Evolutionary conservation across 495 filamentous ascomycete genomes (phyloP).

Genomic region (Hapsidospora chrysogenum): DNA sequence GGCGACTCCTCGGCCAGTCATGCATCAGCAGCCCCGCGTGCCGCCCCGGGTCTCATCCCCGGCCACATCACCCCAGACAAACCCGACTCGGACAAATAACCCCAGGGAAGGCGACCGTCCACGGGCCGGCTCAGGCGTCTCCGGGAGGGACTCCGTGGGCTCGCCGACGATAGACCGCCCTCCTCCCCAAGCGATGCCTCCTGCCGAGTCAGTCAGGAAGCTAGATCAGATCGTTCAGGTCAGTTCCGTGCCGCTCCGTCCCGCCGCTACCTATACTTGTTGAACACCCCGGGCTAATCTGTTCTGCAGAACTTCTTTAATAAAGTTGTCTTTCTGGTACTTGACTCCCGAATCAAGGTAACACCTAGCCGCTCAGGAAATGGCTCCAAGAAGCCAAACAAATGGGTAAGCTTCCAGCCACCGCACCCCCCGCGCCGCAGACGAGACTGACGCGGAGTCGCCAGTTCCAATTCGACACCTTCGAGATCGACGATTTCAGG

Average conservation of each 20-base stretch:
- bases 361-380: conserved; percentile 41
- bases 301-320: conserved; percentile 83
- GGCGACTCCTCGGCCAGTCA: conserved; percentile 16
- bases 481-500: conserved; percentile 73
- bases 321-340: conserved; percentile 74
- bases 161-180: conserved; percentile 26
- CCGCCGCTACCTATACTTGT: too few species aligned
- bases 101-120: conserved; percentile 39
- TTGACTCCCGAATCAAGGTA: conserved; percentile 59
- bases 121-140: conserved; percentile 17
- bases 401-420: conserved; percentile 93
- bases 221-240: conserved; percentile 87
- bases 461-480: conserved; percentile 87
- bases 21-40: conserved; percentile 76
- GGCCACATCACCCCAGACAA: conserved; percentile 46
- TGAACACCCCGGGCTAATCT: too few species aligned
- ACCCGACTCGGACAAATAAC: conserved; percentile 54
- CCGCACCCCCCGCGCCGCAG: neutral
- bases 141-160: conserved; percentile 18
- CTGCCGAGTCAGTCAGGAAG: conserved; percentile 50
- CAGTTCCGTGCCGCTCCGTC: too few species aligned
- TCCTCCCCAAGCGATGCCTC: conserved; percentile 27
- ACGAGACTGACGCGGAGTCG: neutral
- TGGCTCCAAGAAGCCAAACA: conserved; percentile 52
- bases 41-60: conserved; percentile 48